Evolutionary conservation across 345 rosid species (phyloP), one percentile per base, ranked within the genome.

Genomic region (Eucalyptus tenuipes): DNA sequence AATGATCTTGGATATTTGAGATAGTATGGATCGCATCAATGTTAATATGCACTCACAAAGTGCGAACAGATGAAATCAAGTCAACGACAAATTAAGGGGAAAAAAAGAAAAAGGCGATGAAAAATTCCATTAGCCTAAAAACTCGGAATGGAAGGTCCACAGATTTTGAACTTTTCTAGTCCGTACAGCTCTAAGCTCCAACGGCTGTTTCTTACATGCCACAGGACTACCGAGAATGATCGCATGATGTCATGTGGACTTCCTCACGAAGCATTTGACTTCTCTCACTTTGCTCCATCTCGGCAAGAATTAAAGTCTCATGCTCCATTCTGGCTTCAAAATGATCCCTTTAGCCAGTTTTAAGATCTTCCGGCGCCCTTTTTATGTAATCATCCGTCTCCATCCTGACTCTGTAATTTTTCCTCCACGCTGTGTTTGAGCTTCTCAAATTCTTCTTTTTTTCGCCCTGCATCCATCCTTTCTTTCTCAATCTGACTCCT

Each of bases 231-330:
- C 10, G 4, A 33, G 22, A 1, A 31, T 9, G 40, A 31, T 68
- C 24, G 42, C 80, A 52, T 52, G 24, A 52, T 52, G 55, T 7
- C 55, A 52, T 18, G 57, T 18, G 57, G 24, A 52, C 24, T 1
- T 18, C 0, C 0, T 52, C 55, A 18, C 0, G 93, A 88, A 93
- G 93, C 94, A 92, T 91, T 90, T 95, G 95, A 90, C 95, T 94
- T 91, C 94, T 95, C 91, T 96, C 97, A 90, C 91, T 96, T 92
- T 94, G 93, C 85, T 95, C 92, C 90, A 93, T 97, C 91, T 94
- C 96, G 15, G 93, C 90, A 37, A 93, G 49, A 86, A 90, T 85
- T 44, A 93, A 89, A 71, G 82, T 95, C 91, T 96, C 99, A 90
- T 95, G 96, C 88, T 91, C 96, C 97, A 97, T 95, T 55, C 89